Conservation (phyloP, 495 filamentous ascomycete genomes). For the Xylaria bambusicola region DNA sequence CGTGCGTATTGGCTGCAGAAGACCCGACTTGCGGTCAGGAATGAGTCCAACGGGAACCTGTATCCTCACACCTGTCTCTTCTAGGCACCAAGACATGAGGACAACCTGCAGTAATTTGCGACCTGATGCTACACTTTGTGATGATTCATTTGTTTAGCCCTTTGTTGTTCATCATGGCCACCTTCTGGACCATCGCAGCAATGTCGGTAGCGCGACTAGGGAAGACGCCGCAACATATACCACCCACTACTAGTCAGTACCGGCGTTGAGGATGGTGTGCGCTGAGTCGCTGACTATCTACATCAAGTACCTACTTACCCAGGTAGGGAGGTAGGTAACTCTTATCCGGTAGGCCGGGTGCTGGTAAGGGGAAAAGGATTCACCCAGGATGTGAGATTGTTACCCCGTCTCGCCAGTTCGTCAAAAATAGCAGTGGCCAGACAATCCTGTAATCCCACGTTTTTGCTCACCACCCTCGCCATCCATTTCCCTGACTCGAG, state of each 20-base stretch:
- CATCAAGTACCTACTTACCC: too few species aligned
- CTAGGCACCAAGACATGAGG: not conserved
- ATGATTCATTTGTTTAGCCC: conserved; percentile 10
- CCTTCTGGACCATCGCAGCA: too few species aligned
- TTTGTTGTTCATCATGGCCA: not conserved
- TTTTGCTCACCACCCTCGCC: conserved; percentile 12
- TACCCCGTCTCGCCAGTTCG: not conserved
- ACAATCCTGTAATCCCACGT: conserved; percentile 21
- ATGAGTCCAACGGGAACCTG: conserved; percentile 10
- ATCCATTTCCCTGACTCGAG: not conserved
- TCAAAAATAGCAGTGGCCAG: conserved; percentile 20
- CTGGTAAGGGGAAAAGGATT: conserved; percentile 20
- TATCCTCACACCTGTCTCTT: conserved; percentile 8
- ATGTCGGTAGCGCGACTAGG: too few species aligned
- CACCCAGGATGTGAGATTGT: conserved; percentile 2
- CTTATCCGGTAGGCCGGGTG: conserved; percentile 10
- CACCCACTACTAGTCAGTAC: too few species aligned
- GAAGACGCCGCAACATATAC: too few species aligned
- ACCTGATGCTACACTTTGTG: conserved; percentile 9
- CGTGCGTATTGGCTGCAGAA: conserved; percentile 32
- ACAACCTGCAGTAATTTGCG: conserved; percentile 16
- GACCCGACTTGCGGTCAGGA: conserved; percentile 33
- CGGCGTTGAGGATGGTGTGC: not conserved
- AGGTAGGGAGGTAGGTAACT: not conserved
- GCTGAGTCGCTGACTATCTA: too few species aligned